Evolutionary conservation across 306 rosid genomes (phyloP), one percentile per base, ranked within the genome.

Genomic region (Cicer judaicum): DNA sequence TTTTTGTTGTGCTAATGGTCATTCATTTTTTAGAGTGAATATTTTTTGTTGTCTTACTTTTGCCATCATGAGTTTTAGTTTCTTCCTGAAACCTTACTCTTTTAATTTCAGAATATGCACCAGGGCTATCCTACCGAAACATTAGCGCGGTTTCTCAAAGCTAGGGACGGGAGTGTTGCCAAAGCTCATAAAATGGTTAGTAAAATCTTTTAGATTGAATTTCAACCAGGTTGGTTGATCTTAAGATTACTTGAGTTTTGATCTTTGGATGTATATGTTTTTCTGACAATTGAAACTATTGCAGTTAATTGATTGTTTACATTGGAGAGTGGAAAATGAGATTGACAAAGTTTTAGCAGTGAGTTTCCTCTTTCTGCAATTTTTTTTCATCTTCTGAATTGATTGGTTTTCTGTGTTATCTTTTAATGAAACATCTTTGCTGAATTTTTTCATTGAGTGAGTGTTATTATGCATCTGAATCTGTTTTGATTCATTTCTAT

Each of bases 161-260:
- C 97, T 18, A 85, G 99, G 86, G 99, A 95, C 39, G 72, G 89
- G 84, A 84, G 89, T 88, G 89, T 95, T 24, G 68, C 89, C 81
- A 95, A 95, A 82, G 92, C 97, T 64, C 96, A 92, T 59, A 90
- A 89, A 82, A 92, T 95, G 99, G 98, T 93, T 74, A 74, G 87
- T 80, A 66, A 65, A 78, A 76, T 78, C 49, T 53, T 66, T 68
- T 49, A 34, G 52, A 10, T 64, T 29, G 42, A 72, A n/a, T 38
- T 80, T 34, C 70, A 21, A 14, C 24, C 13, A 9, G 5, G 56
- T 81, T 64, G 66, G 13, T 53, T 47, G 43, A 55, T 74, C 34
- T 61, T 74, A 11, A 38, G 40, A 18, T 55, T 48, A 49, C 15
- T 2, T 43, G n/a, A 48, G 29, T 43, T 56, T 79, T 81, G 78